Percentiles rank a stretch among this genome's conserved stretches.
Evolutionary conservation across 768 basidiomycete species (phyloP).

Genomic region (Hydnum rufescens): DNA sequence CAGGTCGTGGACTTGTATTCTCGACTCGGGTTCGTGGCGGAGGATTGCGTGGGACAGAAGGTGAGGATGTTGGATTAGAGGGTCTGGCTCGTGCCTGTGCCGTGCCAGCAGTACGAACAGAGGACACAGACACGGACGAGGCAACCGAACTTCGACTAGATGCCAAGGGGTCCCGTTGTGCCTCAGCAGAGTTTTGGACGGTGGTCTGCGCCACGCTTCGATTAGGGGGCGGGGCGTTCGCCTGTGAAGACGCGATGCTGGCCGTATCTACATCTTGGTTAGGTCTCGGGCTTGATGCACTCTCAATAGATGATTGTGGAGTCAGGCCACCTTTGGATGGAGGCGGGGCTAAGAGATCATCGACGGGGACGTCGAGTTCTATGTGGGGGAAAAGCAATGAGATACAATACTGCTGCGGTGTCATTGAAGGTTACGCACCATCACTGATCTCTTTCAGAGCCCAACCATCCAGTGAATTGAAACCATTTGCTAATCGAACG

Average conservation of each 20-base stretch:
- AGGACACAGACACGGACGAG: conserved; percentile 1
- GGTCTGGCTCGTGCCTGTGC: not conserved
- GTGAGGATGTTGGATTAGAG: not conserved
- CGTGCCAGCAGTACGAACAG: not conserved
- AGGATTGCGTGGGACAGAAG: not conserved
- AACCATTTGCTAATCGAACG: conserved; percentile 58
- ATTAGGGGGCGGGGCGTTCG: conserved; percentile 26
- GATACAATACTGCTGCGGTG: not conserved
- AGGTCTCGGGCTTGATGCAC: conserved; percentile 20
- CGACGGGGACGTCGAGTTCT: conserved; percentile 67
- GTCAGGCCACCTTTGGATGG: conserved; percentile 16
- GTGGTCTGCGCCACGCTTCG: conserved; percentile 14
- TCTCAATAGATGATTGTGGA: conserved; percentile 11
- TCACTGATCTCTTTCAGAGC: conserved; percentile 72
- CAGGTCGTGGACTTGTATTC: no score
- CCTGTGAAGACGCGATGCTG: conserved; percentile 29
- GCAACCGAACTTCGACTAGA: not conserved
- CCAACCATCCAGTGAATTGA: conserved; percentile 70
- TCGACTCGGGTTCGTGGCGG: no score
- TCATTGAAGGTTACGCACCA: conserved; percentile 28
- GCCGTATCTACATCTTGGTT: conserved; percentile 23
- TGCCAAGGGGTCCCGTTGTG: conserved; percentile 1
- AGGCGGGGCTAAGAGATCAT: conserved; percentile 42
- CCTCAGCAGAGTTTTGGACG: conserved; percentile 10
- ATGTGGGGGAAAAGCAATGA: conserved; percentile 4